Conservation (phyloP, 768 basidiomycete species). For the Tulasnella calospora region DNA sequence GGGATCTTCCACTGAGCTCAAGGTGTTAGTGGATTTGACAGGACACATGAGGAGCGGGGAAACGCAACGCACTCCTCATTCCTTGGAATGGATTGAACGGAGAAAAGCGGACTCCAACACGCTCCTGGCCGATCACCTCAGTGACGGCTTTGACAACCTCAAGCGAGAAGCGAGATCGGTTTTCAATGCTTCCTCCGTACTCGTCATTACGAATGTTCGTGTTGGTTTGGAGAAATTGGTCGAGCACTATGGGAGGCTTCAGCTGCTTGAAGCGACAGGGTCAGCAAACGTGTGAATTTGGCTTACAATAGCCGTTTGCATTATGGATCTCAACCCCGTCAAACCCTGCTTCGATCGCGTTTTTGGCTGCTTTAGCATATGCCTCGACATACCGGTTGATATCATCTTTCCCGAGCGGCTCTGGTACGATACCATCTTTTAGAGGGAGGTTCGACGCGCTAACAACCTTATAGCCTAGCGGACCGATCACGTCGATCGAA, state of each 20-base stretch:
- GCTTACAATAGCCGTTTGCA: constrained; percentile 15
- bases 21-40: constrained; percentile 24
- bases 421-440: constrained; percentile 18
- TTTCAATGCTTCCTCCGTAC: constrained; percentile 65
- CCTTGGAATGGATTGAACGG: constrained; percentile 38
- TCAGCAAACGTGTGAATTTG: neutral
- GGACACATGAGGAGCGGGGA: neutral
- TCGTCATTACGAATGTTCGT: constrained; percentile 56
- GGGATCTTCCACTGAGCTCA: constrained; percentile 43
- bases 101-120: constrained; percentile 53
- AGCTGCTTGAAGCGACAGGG: neutral
- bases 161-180: constrained; percentile 52
- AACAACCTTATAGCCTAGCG: constrained; percentile 23
- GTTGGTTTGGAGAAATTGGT: constrained; percentile 60
- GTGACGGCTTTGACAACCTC: constrained; percentile 52
- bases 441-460: constrained; percentile 11
- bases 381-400: constrained; percentile 31
- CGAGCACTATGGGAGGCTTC: constrained; percentile 34
- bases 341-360: constrained; percentile 60
- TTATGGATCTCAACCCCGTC: constrained; percentile 52
- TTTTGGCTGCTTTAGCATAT: constrained; percentile 48
- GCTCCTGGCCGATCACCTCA: constrained; percentile 50
- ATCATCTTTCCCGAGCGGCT: constrained; percentile 31
- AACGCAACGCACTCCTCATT: constrained; percentile 5
- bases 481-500: neutral